Evolutionary conservation across 2,329 filamentous ascomycete species (phyloP), one percentile per base, ranked within the genome.

Genomic region (Alternaria rosae): DNA sequence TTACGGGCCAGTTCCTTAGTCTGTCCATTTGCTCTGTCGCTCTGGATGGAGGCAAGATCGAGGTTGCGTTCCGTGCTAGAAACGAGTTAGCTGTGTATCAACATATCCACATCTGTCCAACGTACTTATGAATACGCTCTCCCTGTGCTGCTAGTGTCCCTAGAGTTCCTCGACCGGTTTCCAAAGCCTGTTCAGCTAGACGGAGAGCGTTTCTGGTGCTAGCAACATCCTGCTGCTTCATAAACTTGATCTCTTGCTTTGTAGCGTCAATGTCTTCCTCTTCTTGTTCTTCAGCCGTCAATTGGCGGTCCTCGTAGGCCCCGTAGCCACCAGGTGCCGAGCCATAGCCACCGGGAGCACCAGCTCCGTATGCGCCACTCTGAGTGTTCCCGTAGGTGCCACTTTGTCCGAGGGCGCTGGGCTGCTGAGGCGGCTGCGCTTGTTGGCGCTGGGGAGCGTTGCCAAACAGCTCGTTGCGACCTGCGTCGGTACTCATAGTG

Each of bases 211-310:
- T 92, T 57, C 89, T 84, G 11, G 90, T 91, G 13, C 87, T 88
- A n/a, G 87, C 83, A 30, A 94, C 87, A 74, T 93, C 92, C 62
- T 74, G 70, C 55, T 93, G 87, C 78, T 94, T 94, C 74, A 93
- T 86, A 67, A 89, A 88, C 15, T 86, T 86, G 68, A 93, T 92
- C 73, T 96, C 87, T 69, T 89, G 85, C 78, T 93, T 93, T 17
- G 90, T 88, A 0, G 88, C 87, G 61, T 89, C 84, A 12, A 94
- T 87, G 62, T 91, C 88, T 76, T 92, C 88, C 65, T 92, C 89
- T 71, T 91, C 89, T 68, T 95, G 89, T 66, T 76, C 82, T 86
- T 97, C 92, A 1, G 89, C 92, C 0, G 92, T 97, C 68, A 97
- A 82, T 77, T 97, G 88, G 50, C 92, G 87, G 61, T 91, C 86